These are phyloP conservation scores for Colletotrichum sp. DNA, from an alignment of 2,329 filamentous ascomycete genomes.

Conservation along the genomic window DNA sequence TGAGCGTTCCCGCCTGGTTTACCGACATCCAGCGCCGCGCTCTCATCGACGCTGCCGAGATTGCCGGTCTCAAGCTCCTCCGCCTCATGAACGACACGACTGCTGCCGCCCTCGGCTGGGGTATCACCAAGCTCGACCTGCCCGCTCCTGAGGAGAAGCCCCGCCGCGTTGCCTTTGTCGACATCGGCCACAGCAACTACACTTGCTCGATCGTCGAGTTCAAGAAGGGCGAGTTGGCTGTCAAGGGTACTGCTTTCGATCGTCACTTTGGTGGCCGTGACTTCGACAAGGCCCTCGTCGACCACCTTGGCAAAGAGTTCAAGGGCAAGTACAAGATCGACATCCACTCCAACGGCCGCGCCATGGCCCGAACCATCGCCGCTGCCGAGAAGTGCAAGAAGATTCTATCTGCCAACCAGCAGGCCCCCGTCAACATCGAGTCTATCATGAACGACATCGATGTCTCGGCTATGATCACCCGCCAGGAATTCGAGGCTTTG, in stretches of 20 bases:
- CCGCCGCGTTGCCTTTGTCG: slow-evolving; percentile 86
- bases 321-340: slow-evolving; percentile 98
- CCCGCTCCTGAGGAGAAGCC: slow-evolving; percentile 89
- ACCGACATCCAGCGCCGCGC: slow-evolving; percentile 90
- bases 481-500: slow-evolving; percentile 92
- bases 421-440: slow-evolving; percentile 94
- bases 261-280: slow-evolving; percentile 97
- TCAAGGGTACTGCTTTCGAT: slow-evolving; percentile 92
- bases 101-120: slow-evolving; percentile 92
- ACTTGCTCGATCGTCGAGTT: slow-evolving; percentile 94
- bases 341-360: slow-evolving; percentile 88
- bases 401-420: slow-evolving; percentile 92
- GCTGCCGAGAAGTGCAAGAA: slow-evolving; percentile 99
- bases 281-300: slow-evolving; percentile 93
- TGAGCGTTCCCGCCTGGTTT: slow-evolving; percentile 97
- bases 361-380: slow-evolving; percentile 81
- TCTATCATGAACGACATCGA: slow-evolving; percentile 98
- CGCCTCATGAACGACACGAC: slow-evolving; percentile 98
- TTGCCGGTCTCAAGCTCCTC: slow-evolving; percentile 90
- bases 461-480: slow-evolving; percentile 85
- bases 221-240: slow-evolving; percentile 92
- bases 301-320: slow-evolving; percentile 96
- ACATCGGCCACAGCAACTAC: slow-evolving; percentile 97
- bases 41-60: slow-evolving; percentile 89
- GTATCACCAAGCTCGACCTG: slow-evolving; percentile 97